Base-by-base conservation (phyloP, 108 stramenopile species). In the Nannochloropsis salina region DNA sequence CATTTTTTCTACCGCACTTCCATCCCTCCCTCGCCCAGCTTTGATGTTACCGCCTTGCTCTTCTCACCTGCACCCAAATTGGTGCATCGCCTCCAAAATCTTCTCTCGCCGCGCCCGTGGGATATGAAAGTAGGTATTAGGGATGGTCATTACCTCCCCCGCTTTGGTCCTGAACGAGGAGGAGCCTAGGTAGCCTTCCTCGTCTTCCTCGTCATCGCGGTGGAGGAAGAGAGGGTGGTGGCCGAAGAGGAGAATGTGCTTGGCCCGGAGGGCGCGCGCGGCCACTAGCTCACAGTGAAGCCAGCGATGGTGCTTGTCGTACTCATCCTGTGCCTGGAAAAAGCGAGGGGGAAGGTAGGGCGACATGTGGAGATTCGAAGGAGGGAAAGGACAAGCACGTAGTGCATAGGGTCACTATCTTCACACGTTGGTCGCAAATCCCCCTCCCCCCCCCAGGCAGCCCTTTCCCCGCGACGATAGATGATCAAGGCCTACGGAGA, bases 151-250 rank as follows among this genome's bases (percentile, higher is more conserved):
- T 4, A 4, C n/a, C 2, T 74, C 8, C n/a, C 61, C 61, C 5
- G 61, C 61, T n/a, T 74, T 74, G 61, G 61, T 74, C 20, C 20
- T 74, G 61, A 74, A 74, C 20, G 61, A 74, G 61, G 61, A 74
- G 4, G 61, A 74, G 61, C 61, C 61, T 4, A 74, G 61, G 4
- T 15, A 15, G 20, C n/a, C 61, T 6, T 74, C 61, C 20, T 74
- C 61, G 20, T 74, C 2, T 4, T 74, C 61, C 61, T 74, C 61
- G 61, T 74, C 61, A 2, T 74, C 61, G n/a, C n/a, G 61, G 61
- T n/a, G n/a, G 61, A 74, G 61, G 8, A 74, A 74, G 61, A 74
- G 61, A n/a, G 61, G 61, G 8, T 74, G 61, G 8, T 74, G 61
- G 61, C 61, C 61, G 61, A 74, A 74, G 61, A 74, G 61, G 5